phyloP scores from a whole-genome alignment of 805 yeast species.

The Teunomyces cretensis region DNA sequence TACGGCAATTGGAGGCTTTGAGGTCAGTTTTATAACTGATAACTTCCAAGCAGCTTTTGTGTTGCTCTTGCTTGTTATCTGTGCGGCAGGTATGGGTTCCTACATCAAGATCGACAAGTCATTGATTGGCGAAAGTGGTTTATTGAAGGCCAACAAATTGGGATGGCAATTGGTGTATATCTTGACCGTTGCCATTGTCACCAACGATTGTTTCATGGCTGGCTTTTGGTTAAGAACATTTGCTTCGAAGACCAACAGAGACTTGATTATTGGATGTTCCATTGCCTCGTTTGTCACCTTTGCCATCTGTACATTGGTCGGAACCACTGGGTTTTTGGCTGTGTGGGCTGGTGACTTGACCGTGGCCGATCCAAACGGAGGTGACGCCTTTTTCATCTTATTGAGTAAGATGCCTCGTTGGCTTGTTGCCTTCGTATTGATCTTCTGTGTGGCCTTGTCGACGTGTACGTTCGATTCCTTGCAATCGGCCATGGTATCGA shows the following conservation, averaged over 20 bases:
- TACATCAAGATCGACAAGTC: slow-evolving; percentile 64
- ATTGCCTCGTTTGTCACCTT: slow-evolving; percentile 71
- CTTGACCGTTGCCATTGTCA: slow-evolving; percentile 78
- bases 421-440: slow-evolving; percentile 81
- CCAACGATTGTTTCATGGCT: slow-evolving; percentile 86
- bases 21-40: slow-evolving; percentile 84
- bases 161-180: slow-evolving; percentile 92
- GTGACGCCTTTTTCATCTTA: slow-evolving; percentile 70
- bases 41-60: slow-evolving; percentile 80
- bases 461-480: slow-evolving; percentile 88
- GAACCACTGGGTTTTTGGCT: slow-evolving; percentile 81
- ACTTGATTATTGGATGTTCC: slow-evolving; percentile 70
- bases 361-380: slow-evolving; percentile 55
- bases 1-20: slow-evolving; percentile 86
- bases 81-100: slow-evolving; percentile 76
- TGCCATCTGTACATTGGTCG: slow-evolving; percentile 66
- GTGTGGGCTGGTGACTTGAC: slow-evolving; percentile 81
- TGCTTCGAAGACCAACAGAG: slow-evolving; percentile 77
- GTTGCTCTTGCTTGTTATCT: slow-evolving; percentile 62
- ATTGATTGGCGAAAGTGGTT: slow-evolving; percentile 61
- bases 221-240: slow-evolving; percentile 95
- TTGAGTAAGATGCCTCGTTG: slow-evolving; percentile 75
- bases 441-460: slow-evolving; percentile 70
- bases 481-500: slow-evolving; percentile 85
- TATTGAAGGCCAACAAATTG: slow-evolving; percentile 63